Evolutionary conservation across 371 early-diverging fungal genomes (phyloP).

Genomic region (Lichtheimia ornata): DNA sequence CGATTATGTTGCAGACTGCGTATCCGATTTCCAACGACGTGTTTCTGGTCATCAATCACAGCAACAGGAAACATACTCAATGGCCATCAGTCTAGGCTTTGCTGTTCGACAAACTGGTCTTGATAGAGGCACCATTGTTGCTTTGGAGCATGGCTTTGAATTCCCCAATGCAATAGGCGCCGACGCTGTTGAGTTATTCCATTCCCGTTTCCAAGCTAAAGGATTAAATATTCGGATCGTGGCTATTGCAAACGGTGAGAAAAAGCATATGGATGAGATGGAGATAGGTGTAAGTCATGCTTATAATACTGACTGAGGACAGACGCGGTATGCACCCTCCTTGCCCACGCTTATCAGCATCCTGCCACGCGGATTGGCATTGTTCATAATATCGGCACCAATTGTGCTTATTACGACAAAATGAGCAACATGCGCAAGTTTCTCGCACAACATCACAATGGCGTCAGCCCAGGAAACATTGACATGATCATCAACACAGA

Average conservation of each 20-base stretch:
- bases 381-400: conserved; percentile 94
- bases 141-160: conserved; percentile 47
- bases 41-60: conserved; percentile 24
- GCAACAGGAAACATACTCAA: conserved; percentile 23
- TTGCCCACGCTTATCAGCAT: conserved; percentile 85
- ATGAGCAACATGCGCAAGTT: conserved; percentile 36
- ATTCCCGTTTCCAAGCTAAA: conserved; percentile 36
- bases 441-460: conserved; percentile 27
- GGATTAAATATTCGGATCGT: conserved; percentile 47
- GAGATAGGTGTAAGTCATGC: not conserved
- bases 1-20: conserved; percentile 51
- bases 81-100: conserved; percentile 50
- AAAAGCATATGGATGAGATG: not conserved
- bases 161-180: conserved; percentile 44
- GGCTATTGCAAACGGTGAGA: conserved; percentile 52
- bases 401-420: conserved; percentile 82
- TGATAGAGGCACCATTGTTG: conserved; percentile 39
- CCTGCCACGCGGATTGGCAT: conserved; percentile 89
- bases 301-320: not conserved
- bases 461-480: conserved; percentile 22
- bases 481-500: conserved; percentile 92
- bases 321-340: conserved; percentile 91
- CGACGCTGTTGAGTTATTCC: conserved; percentile 43
- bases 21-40: conserved; percentile 41
- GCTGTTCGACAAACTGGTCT: conserved; percentile 47